A percentile compares a stretch with the other conserved stretches of the same genome.
Evolutionary conservation across 148 eudicot genomes (phyloP).

Genomic region (Arctostaphylos glauca): DNA sequence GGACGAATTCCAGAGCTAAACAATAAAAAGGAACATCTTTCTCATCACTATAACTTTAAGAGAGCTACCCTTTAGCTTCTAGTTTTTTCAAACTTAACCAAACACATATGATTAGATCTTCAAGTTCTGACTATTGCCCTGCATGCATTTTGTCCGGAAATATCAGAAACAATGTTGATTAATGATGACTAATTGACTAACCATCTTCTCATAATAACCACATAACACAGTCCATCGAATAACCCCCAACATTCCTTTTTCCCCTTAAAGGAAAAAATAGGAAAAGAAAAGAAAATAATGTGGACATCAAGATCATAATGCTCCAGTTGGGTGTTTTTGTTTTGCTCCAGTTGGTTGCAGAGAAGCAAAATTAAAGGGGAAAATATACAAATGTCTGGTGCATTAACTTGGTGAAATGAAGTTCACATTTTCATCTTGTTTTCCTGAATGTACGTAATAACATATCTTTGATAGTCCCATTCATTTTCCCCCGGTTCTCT

Average conservation of each 20-base stretch:
- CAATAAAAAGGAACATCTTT: neutral
- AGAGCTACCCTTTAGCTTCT: neutral
- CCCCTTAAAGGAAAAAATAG: neutral
- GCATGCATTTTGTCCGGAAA: constrained; percentile 2
- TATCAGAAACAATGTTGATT: neutral
- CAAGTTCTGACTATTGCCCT: neutral
- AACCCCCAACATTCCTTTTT: neutral
- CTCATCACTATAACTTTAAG: neutral
- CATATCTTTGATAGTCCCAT: neutral
- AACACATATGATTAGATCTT: neutral
- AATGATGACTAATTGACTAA: neutral
- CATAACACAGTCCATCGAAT: neutral
- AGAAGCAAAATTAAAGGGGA: neutral
- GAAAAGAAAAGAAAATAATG: neutral
- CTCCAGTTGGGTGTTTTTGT: neutral
- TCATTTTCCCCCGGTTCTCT: neutral
- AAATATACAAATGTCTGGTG: neutral
- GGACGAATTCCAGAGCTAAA: neutral
- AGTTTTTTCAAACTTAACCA: constrained; percentile 4
- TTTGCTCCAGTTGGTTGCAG: neutral
- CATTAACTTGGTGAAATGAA: neutral
- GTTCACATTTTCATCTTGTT: neutral
- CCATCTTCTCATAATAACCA: neutral
- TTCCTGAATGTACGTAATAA: neutral
- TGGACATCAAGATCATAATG: neutral